Conservation (phyloP, 83 land plant species). For the Picea abies region DNA sequence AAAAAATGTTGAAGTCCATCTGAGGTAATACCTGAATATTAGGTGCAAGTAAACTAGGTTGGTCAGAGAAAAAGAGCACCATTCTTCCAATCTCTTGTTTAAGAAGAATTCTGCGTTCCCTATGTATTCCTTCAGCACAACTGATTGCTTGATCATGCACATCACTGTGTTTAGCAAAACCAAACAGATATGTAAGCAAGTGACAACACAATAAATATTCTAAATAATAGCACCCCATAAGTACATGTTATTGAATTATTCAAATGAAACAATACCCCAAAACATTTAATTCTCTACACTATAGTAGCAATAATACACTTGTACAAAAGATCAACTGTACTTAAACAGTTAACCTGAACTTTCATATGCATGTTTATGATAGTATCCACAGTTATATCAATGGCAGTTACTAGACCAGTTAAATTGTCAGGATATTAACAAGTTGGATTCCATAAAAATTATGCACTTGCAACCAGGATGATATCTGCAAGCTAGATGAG, state of each 20-base stretch:
- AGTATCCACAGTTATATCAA: background rate
- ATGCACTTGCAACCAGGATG: too few species aligned
- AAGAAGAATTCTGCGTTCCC: slow-evolving; percentile 84
- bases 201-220: background rate
- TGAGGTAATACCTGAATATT: slow-evolving; percentile 85
- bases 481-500: too few species aligned
- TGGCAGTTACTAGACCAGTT: background rate
- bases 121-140: slow-evolving; percentile 79
- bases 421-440: too few species aligned
- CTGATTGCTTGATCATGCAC: slow-evolving; percentile 88
- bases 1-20: too few species aligned
- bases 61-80: slow-evolving; percentile 97
- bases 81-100: slow-evolving; percentile 97
- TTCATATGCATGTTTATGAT: background rate
- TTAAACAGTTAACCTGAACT: background rate
- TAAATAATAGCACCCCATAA: background rate
- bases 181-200: background rate
- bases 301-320: background rate
- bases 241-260: background rate
- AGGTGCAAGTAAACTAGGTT: slow-evolving; percentile 97
- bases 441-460: too few species aligned
- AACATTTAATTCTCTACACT: background rate
- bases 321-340: background rate
- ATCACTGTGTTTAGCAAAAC: slow-evolving; percentile 62
- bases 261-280: background rate